Evolutionary conservation across 2,329 filamentous ascomycete genomes (phyloP).

Genomic region (Parasarocladium wereldwijsianum): DNA sequence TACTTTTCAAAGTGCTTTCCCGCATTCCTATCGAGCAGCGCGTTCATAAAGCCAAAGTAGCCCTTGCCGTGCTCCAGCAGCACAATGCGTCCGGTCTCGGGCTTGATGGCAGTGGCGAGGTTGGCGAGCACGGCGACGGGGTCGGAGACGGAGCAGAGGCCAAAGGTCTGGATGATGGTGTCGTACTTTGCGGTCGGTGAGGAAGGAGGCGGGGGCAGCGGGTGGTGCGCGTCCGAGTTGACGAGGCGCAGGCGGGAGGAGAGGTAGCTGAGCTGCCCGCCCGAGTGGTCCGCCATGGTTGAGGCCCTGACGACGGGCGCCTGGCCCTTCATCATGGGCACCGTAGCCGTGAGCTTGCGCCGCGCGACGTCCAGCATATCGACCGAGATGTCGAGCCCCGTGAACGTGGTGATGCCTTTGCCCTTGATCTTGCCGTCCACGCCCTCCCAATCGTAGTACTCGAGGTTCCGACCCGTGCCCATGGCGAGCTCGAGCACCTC

Average conservation of each 20-base stretch:
- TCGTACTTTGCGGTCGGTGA: constrained; percentile 37
- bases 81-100: constrained; percentile 42
- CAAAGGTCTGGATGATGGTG: constrained; percentile 49
- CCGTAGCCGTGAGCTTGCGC: constrained; percentile 29
- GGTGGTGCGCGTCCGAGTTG: constrained; percentile 29
- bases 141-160: constrained; percentile 46
- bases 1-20: constrained; percentile 40
- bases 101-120: constrained; percentile 35
- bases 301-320: constrained; percentile 17
- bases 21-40: constrained; percentile 39
- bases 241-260: constrained; percentile 30
- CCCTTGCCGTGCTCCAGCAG: constrained; percentile 49
- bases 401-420: constrained; percentile 35
- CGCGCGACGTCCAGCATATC: constrained; percentile 46
- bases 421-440: constrained; percentile 2
- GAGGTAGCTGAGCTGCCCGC: constrained; percentile 24
- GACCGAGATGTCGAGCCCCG: constrained; percentile 44
- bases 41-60: constrained; percentile 38
- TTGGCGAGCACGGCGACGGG: constrained; percentile 37
- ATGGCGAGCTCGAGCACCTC: constrained; percentile 49
- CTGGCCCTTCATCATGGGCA: constrained; percentile 21
- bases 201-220: constrained; percentile 24
- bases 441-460: constrained; percentile 38
- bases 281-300: constrained; percentile 18
- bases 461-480: constrained; percentile 46